Conservation (phyloP, 257 asterid species). For the Solanum paucissectum region DNA sequence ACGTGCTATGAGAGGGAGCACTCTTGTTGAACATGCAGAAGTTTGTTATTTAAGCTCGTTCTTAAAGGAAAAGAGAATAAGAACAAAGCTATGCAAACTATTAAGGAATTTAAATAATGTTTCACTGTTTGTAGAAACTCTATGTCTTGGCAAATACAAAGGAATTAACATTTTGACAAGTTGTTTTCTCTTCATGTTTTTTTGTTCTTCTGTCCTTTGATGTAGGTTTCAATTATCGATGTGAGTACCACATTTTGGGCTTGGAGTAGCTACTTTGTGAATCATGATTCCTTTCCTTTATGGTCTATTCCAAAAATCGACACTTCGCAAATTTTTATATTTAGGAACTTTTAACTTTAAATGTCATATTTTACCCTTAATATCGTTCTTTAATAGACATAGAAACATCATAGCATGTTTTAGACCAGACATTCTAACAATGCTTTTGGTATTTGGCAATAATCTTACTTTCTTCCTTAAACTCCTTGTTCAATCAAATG, state of each 20-base stretch:
- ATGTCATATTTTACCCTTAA: neutral
- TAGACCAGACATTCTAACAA: neutral
- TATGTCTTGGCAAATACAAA: neutral
- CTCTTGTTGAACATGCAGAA: neutral
- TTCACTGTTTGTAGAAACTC: neutral
- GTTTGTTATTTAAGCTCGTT: neutral
- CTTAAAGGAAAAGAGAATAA: neutral
- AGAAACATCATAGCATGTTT: neutral
- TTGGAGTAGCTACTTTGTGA: neutral
- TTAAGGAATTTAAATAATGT: neutral
- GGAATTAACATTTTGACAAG: neutral
- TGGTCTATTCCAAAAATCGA: neutral
- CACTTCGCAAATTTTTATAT: neutral
- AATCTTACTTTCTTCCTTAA: neutral
- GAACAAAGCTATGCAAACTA: neutral
- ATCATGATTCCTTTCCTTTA: neutral
- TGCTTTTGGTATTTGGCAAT: neutral
- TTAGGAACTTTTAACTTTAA: neutral
- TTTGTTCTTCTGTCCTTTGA: neutral
- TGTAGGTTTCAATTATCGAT: neutral
- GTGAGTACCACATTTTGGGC: neutral
- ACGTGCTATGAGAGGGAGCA: neutral
- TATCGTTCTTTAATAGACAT: neutral
- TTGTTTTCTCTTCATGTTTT: neutral
- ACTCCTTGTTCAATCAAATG: neutral